phyloP scores from a whole-genome alignment of 1,284 basidiomycete genomes.

The Singerocomus inundabilis region DNA sequence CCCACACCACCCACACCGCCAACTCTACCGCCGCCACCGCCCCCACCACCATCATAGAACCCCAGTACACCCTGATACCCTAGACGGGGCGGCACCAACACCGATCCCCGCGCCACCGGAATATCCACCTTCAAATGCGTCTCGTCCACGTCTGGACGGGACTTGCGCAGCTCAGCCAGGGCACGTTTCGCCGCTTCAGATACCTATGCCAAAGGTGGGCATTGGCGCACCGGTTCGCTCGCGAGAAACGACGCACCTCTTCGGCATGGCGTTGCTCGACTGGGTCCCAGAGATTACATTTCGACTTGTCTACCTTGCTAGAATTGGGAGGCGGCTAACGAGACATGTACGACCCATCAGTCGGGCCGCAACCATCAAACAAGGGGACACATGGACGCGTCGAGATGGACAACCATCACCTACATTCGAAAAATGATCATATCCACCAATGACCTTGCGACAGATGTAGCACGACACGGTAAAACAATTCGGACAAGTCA shows the following conservation, averaged over 20 bases:
- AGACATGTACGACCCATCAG: not conserved
- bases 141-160: slow-evolving; percentile 56
- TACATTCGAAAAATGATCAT: slow-evolving; percentile 74
- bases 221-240: no score
- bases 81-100: not conserved
- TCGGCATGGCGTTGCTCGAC: slow-evolving; percentile 62
- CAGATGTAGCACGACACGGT: slow-evolving; percentile 80
- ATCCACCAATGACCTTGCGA: slow-evolving; percentile 65
- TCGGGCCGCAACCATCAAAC: not conserved
- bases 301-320: slow-evolving; percentile 31
- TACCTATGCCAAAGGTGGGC: no score
- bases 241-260: slow-evolving; percentile 47
- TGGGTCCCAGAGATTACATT: slow-evolving; percentile 72
- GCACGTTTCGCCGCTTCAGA: slow-evolving; percentile 66
- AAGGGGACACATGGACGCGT: not conserved
- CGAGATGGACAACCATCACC: slow-evolving; percentile 16
- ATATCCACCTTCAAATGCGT: slow-evolving; percentile 57
- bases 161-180: slow-evolving; percentile 52
- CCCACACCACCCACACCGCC: not conserved
- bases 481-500: slow-evolving; percentile 67
- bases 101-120: slow-evolving; percentile 33
- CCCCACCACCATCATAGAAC: not conserved
- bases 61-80: not conserved
- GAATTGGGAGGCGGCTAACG: slow-evolving; percentile 23
- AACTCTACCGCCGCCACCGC: not conserved